phyloP scores from a whole-genome alignment of 2,329 filamentous ascomycete genomes.

The Periconia sp. region DNA sequence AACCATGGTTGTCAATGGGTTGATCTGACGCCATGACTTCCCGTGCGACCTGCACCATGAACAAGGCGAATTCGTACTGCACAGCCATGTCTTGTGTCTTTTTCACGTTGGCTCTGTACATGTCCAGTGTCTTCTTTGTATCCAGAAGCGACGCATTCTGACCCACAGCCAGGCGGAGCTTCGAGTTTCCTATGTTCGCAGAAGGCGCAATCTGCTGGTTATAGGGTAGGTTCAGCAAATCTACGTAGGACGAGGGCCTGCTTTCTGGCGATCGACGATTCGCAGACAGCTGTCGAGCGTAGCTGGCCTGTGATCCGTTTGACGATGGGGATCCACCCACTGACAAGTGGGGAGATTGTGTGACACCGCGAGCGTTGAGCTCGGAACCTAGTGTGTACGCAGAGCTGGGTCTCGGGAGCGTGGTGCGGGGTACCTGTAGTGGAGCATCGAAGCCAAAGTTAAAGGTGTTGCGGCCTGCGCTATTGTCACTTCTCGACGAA shows the following conservation, averaged over 20 bases:
- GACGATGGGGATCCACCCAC: conserved; percentile 48
- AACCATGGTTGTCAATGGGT: conserved; percentile 48
- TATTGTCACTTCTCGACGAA: conserved; percentile 38
- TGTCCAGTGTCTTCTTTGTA: conserved; percentile 91
- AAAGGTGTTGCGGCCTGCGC: conserved; percentile 33
- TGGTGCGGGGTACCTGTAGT: conserved; percentile 57
- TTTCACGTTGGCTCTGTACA: conserved; percentile 97
- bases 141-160: conserved; percentile 90
- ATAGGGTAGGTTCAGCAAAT: conserved; percentile 72
- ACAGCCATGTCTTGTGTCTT: conserved; percentile 91
- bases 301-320: conserved; percentile 47
- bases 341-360: conserved; percentile 60
- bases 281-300: conserved; percentile 57
- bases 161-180: conserved; percentile 79
- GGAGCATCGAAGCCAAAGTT: conserved; percentile 37
- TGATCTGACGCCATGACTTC: conserved; percentile 60
- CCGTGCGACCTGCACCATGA: conserved; percentile 87
- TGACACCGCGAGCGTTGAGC: conserved; percentile 62
- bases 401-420: conserved; percentile 73
- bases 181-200: conserved; percentile 76
- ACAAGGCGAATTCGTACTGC: conserved; percentile 95
- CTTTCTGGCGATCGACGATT: conserved; percentile 63
- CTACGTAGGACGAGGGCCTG: conserved; percentile 65
- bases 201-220: conserved; percentile 75
- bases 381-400: conserved; percentile 79